phyloP scores from a whole-genome alignment of 768 basidiomycete genomes.

The Hortiboletus campestris region DNA sequence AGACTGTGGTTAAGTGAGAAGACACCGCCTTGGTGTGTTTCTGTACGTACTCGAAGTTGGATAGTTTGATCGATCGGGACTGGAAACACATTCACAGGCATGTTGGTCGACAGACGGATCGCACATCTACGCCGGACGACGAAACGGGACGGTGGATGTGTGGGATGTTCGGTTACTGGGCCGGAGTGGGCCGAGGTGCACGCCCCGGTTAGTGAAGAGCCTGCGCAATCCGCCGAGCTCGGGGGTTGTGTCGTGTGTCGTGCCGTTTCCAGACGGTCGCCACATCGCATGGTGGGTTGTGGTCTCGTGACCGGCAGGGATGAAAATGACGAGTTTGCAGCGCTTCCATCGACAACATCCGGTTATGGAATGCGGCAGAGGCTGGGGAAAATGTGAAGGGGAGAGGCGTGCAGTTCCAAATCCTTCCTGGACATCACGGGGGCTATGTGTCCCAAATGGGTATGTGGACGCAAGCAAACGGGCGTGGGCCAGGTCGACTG shows the following conservation, averaged over 20 bases:
- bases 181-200: slow-evolving; percentile 52
- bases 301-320: slow-evolving; percentile 13
- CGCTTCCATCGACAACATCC: slow-evolving; percentile 89
- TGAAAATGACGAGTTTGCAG: slow-evolving; percentile 40
- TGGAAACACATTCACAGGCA: slow-evolving; percentile 51
- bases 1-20: slow-evolving; percentile 88
- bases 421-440: slow-evolving; percentile 94
- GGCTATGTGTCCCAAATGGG: slow-evolving; percentile 92
- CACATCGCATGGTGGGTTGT: slow-evolving; percentile 83
- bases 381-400: slow-evolving; percentile 61
- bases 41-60: slow-evolving; percentile 51
- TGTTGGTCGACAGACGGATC: slow-evolving; percentile 90
- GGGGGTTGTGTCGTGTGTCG: slow-evolving; percentile 88
- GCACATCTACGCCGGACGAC: slow-evolving; percentile 86
- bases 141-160: slow-evolving; percentile 88
- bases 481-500: slow-evolving; percentile 21
- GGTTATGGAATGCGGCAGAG: slow-evolving; percentile 89
- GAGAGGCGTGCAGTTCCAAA: slow-evolving; percentile 84
- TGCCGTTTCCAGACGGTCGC: slow-evolving; percentile 86
- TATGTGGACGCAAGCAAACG: slow-evolving; percentile 42
- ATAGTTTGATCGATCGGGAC: slow-evolving; percentile 1
- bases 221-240: slow-evolving; percentile 85
- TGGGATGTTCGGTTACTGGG: slow-evolving; percentile 92
- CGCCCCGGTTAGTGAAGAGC: slow-evolving; percentile 79
- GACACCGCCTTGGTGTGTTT: slow-evolving; percentile 94